A percentile compares a stretch with the other conserved stretches of the same genome.
Evolutionary conservation across 78 protist species (phyloP).

Genomic region (Chrysochromulina parva): DNA sequence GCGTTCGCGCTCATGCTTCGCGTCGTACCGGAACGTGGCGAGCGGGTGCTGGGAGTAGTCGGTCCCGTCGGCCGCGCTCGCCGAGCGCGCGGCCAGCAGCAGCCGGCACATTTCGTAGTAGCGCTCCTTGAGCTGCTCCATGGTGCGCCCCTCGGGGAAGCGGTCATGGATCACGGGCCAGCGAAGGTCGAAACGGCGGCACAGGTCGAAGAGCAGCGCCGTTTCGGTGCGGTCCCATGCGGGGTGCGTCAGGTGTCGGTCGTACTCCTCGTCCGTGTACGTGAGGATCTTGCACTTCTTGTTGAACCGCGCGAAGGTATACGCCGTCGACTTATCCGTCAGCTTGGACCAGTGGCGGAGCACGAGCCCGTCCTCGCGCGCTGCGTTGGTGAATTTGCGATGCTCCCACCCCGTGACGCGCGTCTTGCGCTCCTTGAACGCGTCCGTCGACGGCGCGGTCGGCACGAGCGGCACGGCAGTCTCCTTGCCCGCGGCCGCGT

Average conservation of each 20-base stretch:
- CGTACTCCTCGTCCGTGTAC: slow-evolving; percentile 1
- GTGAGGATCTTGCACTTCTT: neutral
- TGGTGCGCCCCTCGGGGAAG: neutral
- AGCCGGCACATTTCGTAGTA: neutral
- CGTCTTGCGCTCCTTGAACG: neutral
- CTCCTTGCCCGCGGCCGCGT: neutral
- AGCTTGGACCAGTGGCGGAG: neutral
- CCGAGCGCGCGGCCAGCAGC: neutral
- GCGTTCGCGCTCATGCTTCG: neutral
- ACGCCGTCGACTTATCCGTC: neutral
- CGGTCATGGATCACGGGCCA: neutral
- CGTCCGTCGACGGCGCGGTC: neutral
- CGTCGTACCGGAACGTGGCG: neutral
- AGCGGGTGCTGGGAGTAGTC: neutral
- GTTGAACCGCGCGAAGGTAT: slow-evolving; percentile 8
- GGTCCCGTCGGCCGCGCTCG: neutral
- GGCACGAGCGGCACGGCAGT: neutral
- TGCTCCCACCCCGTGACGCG: neutral
- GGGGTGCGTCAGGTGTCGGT: neutral
- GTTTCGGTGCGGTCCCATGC: neutral
- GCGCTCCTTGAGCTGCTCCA: slow-evolving; percentile 20
- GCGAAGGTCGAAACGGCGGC: neutral
- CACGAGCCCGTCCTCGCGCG: neutral
- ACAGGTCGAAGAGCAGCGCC: neutral
- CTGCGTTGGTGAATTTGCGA: neutral